Base-by-base conservation (phyloP, 1,284 basidiomycete genomes). In the Lignosus rhinocerotis region DNA sequence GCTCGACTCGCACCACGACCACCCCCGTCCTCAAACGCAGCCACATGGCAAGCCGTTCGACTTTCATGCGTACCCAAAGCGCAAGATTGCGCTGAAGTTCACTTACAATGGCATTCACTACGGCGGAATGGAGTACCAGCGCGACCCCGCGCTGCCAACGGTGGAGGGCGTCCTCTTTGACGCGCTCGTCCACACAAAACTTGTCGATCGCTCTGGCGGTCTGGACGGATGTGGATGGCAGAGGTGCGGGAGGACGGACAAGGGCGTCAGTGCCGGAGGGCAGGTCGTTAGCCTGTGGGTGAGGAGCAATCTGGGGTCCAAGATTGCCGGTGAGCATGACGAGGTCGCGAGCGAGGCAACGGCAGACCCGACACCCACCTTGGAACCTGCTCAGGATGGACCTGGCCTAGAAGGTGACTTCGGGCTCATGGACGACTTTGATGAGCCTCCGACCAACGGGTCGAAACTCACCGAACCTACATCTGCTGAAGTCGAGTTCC, bases 261-360 rank as follows among this genome's bases (percentile, higher is more conserved):
- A 89, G 38, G 96, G 97, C 0, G 96, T 99, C 50, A 96, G 93
- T 70, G 94, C 92, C 42, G 93, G 92, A 6, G 95, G 94, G 1
- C 96, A 99, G 73, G 96, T 99, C 36, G 82, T 98, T 42, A 93
- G 92, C 53, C 79, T 99, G 1, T 96, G 93, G 91, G 84, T 96
- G 16, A 77, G 93, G 62, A 93, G 90, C 71, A 79, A 82, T 5
- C 68, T 84, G 38, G 71, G 63, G 25, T 55, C 52, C 21, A 60
- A 59, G 30, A 53, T 47, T 14, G 21, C 31, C 38, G 17, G 31
- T 2, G 49, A 50, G 32, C 42, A 51, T 10, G 41, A 57, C 32
- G 46, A 17, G 9, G 25, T 10, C 8, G 25, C 3, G 38, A 44
- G 17, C 17, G n/a, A 39, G 17, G 19, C 39, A 31, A 39, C 41